These are phyloP conservation scores for Diospyros kaki DNA, from an alignment of 148 eudicot species.

Conservation along the genomic window DNA sequence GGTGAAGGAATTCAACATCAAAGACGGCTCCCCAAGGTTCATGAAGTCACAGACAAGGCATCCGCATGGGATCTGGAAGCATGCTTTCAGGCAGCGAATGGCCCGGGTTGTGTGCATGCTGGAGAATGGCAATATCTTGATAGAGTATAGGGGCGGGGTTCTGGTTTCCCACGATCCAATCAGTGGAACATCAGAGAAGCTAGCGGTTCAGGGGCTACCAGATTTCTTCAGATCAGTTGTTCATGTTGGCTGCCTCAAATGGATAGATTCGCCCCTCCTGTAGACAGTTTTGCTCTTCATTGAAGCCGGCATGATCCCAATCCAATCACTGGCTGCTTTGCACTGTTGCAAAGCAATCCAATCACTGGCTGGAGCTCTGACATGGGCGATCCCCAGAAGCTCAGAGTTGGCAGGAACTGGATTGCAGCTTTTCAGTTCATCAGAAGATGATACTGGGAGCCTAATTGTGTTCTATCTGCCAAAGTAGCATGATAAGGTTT, in stretches of 20 bases:
- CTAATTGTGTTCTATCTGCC: no score
- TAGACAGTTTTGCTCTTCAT: no score
- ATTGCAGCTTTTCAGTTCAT: no score
- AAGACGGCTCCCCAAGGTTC: constrained; percentile 11
- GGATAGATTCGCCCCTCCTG: constrained; percentile 8
- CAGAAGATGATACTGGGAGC: no score
- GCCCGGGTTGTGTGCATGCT: constrained; percentile 21
- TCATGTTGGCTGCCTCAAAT: constrained; percentile 34
- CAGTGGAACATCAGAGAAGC: constrained; percentile 15
- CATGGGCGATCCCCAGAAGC: no score
- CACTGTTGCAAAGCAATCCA: no score
- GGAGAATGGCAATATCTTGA: constrained; percentile 27
- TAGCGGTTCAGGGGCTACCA: constrained; percentile 29
- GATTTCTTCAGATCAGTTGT: constrained; percentile 20
- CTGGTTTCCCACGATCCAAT: constrained; percentile 28
- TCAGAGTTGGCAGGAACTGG: no score
- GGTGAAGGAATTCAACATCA: constrained; percentile 19
- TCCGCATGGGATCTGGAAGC: constrained; percentile 20
- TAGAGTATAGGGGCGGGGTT: constrained; percentile 27
- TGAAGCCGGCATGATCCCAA: no score
- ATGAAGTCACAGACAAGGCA: not conserved
- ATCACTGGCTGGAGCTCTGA: no score
- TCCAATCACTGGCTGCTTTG: no score
- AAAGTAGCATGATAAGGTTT: no score
- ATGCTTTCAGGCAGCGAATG: not conserved